Evolutionary conservation across 805 yeast genomes (phyloP).

Genomic region (Candida endomychidarum): DNA sequence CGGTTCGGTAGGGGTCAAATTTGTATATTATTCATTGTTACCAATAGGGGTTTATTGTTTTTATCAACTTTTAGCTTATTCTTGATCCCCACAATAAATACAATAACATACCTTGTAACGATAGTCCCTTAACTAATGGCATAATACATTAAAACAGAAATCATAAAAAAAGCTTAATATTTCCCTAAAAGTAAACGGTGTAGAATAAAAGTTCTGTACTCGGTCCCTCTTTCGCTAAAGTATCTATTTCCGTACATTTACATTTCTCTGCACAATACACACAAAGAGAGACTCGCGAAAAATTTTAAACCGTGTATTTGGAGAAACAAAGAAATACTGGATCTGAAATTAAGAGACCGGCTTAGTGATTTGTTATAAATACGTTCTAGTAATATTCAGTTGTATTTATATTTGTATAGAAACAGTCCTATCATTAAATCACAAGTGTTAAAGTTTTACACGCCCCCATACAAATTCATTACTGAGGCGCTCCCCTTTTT

Average conservation of each 20-base stretch:
- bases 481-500: background rate
- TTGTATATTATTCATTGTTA: constrained; percentile 15
- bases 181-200: too few relatives aligned
- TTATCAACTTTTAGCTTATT: constrained; percentile 3
- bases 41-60: constrained; percentile 12
- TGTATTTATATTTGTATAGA: too few relatives aligned
- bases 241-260: background rate
- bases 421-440: too few relatives aligned
- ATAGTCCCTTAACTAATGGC: too few relatives aligned
- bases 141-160: too few relatives aligned
- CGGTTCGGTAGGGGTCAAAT: constrained; percentile 5
- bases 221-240: too few relatives aligned
- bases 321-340: constrained; percentile 5
- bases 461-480: background rate
- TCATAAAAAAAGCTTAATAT: too few relatives aligned
- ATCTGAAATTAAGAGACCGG: constrained; percentile 1
- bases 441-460: too few relatives aligned
- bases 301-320: constrained; percentile 6
- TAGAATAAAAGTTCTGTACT: too few relatives aligned
- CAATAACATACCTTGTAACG: too few relatives aligned
- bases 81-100: background rate
- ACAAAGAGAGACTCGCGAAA: constrained; percentile 5
- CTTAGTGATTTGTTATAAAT: background rate
- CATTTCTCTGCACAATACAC: background rate
- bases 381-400: too few relatives aligned